Evolutionary conservation across 2,329 filamentous ascomycete genomes (phyloP), one percentile per base, ranked within the genome.

Genomic region (Fusarium sp.): DNA sequence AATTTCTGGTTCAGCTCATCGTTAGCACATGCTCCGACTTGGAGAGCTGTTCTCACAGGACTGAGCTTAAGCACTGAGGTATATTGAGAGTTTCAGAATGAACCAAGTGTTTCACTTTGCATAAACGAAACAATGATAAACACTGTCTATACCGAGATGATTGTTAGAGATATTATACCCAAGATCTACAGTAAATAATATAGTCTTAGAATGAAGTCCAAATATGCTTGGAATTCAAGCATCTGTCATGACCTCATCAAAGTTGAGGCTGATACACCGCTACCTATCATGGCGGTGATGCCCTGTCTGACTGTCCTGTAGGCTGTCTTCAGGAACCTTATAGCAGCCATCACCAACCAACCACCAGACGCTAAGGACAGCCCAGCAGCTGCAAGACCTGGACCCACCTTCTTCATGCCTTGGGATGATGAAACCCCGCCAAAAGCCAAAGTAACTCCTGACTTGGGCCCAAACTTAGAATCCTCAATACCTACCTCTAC

Each of bases 361-460:
- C 66, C 66, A 62, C 33, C 50, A 23, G 48, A 33, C 57, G 50
- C 65, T 63, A 54, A 47, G 41, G 47, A 48, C 46, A 62, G 46
- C 48, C 52, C 44, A 65, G 63, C 29, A 38, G 16, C 35, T 41
- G 3, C 41, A 35, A 57, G 44, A 28, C 48, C 13, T 23, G 46
- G 50, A 42, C 52, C 65, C 63, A 68, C 64, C 44, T 53, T 52
- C 53, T 68, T 64, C 31, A 64, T 67, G 63, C 63, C 47, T 41
- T 62, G 50, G 47, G 57, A 49, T 66, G 63, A 60, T 73, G 66
- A 73, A 70, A 73, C 71, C 71, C 71, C 71, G 71, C 71, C 71
- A 73, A 73, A 50, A 37, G 24, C n/a, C 48, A 21, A 21, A 23
- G 35, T 23, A 50, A 73, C 71, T 73, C 71, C 71, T 73, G 71